phyloP scores from a whole-genome alignment of 2,329 filamentous ascomycete genomes.

The Colletotrichum liaoningense region DNA sequence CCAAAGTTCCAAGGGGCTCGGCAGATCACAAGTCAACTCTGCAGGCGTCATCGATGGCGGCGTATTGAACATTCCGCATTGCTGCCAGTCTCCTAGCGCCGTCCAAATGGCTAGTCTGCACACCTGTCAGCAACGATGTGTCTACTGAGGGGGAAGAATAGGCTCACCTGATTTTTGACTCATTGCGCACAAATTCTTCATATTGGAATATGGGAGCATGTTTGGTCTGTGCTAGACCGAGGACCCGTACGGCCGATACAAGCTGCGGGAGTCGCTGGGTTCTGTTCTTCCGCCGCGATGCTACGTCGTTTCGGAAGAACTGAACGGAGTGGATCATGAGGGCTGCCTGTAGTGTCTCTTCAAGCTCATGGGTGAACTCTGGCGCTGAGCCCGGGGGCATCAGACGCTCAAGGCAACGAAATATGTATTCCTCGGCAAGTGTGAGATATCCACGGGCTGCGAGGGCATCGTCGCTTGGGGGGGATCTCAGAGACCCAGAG shows the following conservation, averaged over 20 bases:
- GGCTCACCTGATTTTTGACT: conserved; percentile 39
- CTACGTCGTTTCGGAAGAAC: conserved; percentile 36
- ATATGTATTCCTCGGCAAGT: conserved; percentile 38
- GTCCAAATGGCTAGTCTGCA: conserved; percentile 40
- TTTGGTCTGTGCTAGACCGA: conserved; percentile 34
- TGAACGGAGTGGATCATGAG: conserved; percentile 39
- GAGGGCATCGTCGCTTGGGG: conserved; percentile 37
- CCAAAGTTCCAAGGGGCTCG: conserved; percentile 41
- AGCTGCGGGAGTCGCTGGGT: conserved; percentile 37
- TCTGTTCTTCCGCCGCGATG: conserved; percentile 21
- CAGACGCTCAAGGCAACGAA: conserved; percentile 26
- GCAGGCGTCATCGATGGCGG: conserved; percentile 38
- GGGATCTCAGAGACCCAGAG: conserved; percentile 35
- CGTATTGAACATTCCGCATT: conserved; percentile 40
- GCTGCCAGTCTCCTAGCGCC: conserved; percentile 42
- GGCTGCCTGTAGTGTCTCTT: conserved; percentile 41
- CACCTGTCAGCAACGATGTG: not conserved
- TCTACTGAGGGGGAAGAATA: not conserved
- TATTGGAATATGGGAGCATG: conserved; percentile 27
- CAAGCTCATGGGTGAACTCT: conserved; percentile 11
- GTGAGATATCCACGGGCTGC: conserved; percentile 26
- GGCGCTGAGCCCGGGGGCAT: conserved; percentile 14
- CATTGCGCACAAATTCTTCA: conserved; percentile 35
- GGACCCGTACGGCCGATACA: conserved; percentile 36
- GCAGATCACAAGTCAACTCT: conserved; percentile 42